Evolutionary conservation across 345 rosid genomes (phyloP).

Genomic region (Viola odorata): DNA sequence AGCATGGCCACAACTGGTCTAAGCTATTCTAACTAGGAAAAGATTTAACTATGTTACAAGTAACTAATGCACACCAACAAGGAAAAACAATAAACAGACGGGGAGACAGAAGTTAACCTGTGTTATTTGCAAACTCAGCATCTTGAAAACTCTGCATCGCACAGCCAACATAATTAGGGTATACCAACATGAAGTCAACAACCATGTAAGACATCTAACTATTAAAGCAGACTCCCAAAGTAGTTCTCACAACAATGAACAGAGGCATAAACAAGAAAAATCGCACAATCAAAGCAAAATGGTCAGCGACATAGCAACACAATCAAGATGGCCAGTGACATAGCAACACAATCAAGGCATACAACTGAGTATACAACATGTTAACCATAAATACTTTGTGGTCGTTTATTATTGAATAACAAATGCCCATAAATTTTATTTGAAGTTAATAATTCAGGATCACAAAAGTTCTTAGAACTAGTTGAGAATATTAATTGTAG

Average conservation of each 20-base stretch:
- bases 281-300: not conserved
- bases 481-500: too few species aligned
- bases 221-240: not conserved
- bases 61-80: too few species aligned
- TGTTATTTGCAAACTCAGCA: slow-evolving; percentile 52
- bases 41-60: too few species aligned
- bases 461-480: too few species aligned
- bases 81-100: not conserved
- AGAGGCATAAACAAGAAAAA: not conserved
- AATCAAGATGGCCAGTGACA: not conserved
- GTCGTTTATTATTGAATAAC: too few species aligned
- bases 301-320: not conserved
- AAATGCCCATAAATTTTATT: too few species aligned
- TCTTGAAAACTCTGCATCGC: slow-evolving; percentile 64
- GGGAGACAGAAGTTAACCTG: slow-evolving; percentile 47
- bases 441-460: too few species aligned
- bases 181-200: not conserved
- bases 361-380: too few species aligned
- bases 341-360: not conserved
- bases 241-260: not conserved
- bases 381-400: too few species aligned
- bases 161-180: slow-evolving; percentile 13
- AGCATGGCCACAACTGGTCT: too few species aligned
- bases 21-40: too few species aligned
- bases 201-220: not conserved